Evolutionary conservation across 179 eudicot genomes (phyloP), one percentile per base, ranked within the genome.

Genomic region (Gypsophila paniculata): DNA sequence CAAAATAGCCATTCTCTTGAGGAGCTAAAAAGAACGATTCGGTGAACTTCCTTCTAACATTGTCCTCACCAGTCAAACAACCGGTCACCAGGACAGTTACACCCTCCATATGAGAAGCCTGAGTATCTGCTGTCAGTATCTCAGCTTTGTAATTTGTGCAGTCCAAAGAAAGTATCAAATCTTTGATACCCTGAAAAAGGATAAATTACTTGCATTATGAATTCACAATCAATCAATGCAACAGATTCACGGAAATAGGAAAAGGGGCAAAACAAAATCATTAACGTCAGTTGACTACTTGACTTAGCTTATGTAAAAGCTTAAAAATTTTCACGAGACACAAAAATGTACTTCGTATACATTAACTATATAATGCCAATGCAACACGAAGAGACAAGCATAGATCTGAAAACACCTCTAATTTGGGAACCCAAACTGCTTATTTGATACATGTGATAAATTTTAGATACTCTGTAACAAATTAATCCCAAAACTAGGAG

Each of bases 11-110:
- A 8, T 74, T 77, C 9, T 77, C 73, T 70, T 89, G 90, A 59
- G 79, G 86, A 64, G 90, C 90, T 75, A 89, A 72, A 79, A 89
- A 86, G 81, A 89, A 87, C 5, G 85, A 75, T 61, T 89, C 90
- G 14, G 75, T 57, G 34, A 89, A 87, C 70, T 77, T 82, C 70
- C 77, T 82, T 66, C 80, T 73, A 64, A 79, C 79, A 49, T 83
- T 61, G 65, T 85, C 87, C 65, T 76, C 71, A 14, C 82, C 85
- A 13, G 82, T 84, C 46, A 83, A 75, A 64, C 71, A 74, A 25
- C 95, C 95, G 5, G 87, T 86, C 60, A 89, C 87, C 57, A 81
- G 72, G 49, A 87, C 84, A 57, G 85, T 70, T 60, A 89, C 83
- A 23, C 91, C 91, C 54, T 72, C 66, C 73, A 63, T 67, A 34